Conservation (phyloP, 768 basidiomycete species). For the Collybiopsis luxurians region DNA sequence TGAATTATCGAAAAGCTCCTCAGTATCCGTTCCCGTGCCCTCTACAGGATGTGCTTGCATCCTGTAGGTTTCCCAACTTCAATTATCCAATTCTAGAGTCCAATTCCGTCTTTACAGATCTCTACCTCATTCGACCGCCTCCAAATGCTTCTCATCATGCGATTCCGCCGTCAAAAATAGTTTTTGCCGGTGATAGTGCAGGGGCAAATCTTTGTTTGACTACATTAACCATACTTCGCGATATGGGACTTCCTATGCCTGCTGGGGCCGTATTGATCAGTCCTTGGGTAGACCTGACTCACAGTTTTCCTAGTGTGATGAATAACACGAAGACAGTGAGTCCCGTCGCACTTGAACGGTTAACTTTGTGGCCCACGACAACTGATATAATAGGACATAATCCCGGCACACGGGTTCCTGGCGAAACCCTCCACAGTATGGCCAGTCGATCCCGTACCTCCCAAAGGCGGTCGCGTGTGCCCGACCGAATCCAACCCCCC, state of each 20-base stretch:
- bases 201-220: constrained; percentile 68
- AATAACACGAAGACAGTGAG: constrained; percentile 59
- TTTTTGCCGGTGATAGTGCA: constrained; percentile 78
- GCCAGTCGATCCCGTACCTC: constrained; percentile 44
- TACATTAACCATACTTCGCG: constrained; percentile 61
- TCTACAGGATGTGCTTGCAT: constrained; percentile 73
- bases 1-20: constrained; percentile 72
- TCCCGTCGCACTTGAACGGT: not conserved
- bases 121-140: constrained; percentile 75
- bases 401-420: constrained; percentile 60
- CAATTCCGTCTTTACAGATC: constrained; percentile 44
- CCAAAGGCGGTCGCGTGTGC: constrained; percentile 31
- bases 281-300: constrained; percentile 83
- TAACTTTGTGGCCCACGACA: constrained; percentile 1
- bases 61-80: constrained; percentile 41
- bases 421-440: constrained; percentile 57
- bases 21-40: constrained; percentile 85
- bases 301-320: constrained; percentile 77
- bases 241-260: constrained; percentile 66
- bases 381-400: constrained; percentile 51
- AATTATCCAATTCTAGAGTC: not conserved
- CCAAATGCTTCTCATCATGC: constrained; percentile 59
- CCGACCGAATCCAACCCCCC: constrained; percentile 38
- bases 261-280: constrained; percentile 77
- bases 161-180: constrained; percentile 63